Evolutionary conservation across 2,329 filamentous ascomycete species (phyloP), one percentile per base, ranked within the genome.

Genomic region (Exophiala aquamarina): DNA sequence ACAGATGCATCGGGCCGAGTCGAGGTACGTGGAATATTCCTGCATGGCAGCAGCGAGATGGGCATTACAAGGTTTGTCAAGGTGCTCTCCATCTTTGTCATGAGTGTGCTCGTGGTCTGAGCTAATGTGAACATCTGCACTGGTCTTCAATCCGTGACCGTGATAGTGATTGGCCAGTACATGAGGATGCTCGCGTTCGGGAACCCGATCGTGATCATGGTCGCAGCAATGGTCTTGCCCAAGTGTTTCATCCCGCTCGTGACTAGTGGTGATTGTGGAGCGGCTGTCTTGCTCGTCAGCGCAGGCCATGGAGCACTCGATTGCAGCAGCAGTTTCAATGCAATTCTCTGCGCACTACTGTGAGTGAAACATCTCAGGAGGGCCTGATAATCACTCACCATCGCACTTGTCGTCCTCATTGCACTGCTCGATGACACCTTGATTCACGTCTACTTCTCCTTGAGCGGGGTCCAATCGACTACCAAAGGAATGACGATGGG

Each of bases 1-100:
- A 37, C 59, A 61, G 36, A 62, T 61, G 45, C 60, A 62, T 28
- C 50, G 52, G 34, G 56, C 58, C 35, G 52, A 47, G 26, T 59
- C 55, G n/a, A 62, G 55, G 52, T 60, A 60, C n/a, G 49, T 51
- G 39, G 51, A 54, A 54, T 61, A 62, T 44, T 57, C 51, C 13
- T 58, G 52, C 40, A 59, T 57, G 19, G 60, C 60, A 19, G 55
- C 47, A 28, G 48, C 39, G 4, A 61, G 50, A 31, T 62, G 59
- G 23, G 28, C 47, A 39, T 41, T 54, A 51, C 59, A 62, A 15
- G 59, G 54, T 32, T 41, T 32, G 17, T 41, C 41, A 15, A 44
- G 36, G 40, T 56, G 52, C 11, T 47, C 50, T 35, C 50, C 53
- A n/a, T 56, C 44, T 13, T 49, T 50, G 18, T 50, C 56, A 34